Evolutionary conservation across 169 alveolate species (phyloP).

Genomic region (Eimeria necatrix): DNA sequence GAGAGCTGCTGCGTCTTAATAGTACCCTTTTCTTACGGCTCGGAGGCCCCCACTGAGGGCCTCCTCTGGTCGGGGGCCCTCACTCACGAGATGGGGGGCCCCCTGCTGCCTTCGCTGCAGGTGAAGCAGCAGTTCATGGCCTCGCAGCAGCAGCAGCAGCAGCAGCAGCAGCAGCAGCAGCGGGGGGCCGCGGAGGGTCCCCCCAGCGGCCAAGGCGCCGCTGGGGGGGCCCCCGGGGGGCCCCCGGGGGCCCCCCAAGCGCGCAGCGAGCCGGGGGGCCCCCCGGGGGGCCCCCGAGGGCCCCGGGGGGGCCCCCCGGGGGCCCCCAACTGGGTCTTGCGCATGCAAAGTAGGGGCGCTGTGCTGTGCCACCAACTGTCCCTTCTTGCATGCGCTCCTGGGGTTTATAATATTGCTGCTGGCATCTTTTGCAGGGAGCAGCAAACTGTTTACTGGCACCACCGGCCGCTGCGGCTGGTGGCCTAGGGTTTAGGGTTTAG

Average conservation of each 20-base stretch:
- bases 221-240: no score
- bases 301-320: no score
- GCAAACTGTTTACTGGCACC: constrained; percentile 27
- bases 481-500: no score
- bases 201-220: background rate
- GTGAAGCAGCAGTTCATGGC: background rate
- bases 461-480: constrained; percentile 42
- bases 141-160: no score
- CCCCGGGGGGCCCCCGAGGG: no score
- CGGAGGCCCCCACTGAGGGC: constrained; percentile 23
- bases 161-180: no score
- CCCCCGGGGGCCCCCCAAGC: no score
- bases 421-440: background rate
- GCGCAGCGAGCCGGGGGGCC: no score
- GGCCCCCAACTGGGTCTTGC: no score
- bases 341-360: constrained; percentile 45
- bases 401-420: constrained; percentile 8
- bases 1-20: constrained; percentile 8
- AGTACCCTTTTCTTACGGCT: constrained; percentile 22
- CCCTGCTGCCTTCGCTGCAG: constrained; percentile 9
- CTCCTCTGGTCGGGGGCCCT: constrained; percentile 57
- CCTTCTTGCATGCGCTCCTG: constrained; percentile 55
- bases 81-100: background rate
- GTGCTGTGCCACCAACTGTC: constrained; percentile 42
- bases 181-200: background rate